phyloP scores from a whole-genome alignment of 129 eudicot genomes.

The Flaveria sonorensis region DNA sequence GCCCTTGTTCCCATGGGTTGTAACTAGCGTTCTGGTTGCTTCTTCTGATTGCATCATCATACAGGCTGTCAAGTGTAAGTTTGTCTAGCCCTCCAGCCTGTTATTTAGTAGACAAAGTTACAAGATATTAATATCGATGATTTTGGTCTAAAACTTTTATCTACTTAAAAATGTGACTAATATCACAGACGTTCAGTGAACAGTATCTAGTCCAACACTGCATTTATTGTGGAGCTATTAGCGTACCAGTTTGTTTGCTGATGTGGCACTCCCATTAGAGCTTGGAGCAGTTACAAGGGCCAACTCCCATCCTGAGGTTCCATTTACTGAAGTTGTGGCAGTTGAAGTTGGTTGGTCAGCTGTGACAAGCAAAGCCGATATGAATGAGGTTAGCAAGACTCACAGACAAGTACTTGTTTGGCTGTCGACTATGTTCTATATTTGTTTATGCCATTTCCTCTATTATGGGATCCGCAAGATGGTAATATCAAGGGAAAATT shows the following conservation, averaged over 20 bases:
- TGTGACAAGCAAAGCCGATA: not conserved
- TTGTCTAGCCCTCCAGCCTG: constrained; percentile 62
- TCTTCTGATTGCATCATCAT: constrained; percentile 50
- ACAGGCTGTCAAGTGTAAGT: constrained; percentile 53
- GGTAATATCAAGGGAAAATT: not conserved
- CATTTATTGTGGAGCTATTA: not conserved
- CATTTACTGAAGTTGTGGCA: constrained; percentile 29
- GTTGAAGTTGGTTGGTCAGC: constrained; percentile 36
- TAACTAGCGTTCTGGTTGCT: constrained; percentile 35
- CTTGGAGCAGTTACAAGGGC: constrained; percentile 55
- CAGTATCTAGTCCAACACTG: no score
- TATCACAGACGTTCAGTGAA: not conserved
- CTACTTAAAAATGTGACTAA: not conserved
- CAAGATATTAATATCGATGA: not conserved
- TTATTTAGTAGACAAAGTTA: not conserved
- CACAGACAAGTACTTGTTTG: not conserved
- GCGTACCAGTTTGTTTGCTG: constrained; percentile 47
- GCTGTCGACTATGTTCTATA: constrained; percentile 22
- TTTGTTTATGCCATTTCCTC: not conserved
- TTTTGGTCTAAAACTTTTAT: not conserved
- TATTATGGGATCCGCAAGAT: constrained; percentile 15
- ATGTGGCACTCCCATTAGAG: constrained; percentile 34
- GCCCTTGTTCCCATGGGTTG: constrained; percentile 78
- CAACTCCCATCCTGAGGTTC: constrained; percentile 63
- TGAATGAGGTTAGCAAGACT: constrained; percentile 20